Percentiles rank a stretch among this genome's conserved stretches.
Evolutionary conservation across 768 basidiomycete species (phyloP).

Genomic region (Botryobasidium botryosum): DNA sequence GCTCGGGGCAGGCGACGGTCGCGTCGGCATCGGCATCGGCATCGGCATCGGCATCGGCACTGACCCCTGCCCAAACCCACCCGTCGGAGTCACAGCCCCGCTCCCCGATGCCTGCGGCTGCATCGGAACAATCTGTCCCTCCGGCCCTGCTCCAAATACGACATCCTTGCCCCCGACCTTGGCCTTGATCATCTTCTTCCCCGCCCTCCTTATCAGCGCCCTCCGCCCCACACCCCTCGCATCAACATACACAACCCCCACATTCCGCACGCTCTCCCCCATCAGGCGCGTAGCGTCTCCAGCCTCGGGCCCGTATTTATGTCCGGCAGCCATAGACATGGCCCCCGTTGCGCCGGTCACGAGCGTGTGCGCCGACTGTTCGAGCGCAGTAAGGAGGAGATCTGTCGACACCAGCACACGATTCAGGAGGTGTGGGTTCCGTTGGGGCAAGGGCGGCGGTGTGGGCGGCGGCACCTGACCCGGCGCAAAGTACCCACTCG

Average conservation of each 20-base stretch:
- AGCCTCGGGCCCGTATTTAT: constrained; percentile 53
- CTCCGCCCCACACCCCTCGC: constrained; percentile 52
- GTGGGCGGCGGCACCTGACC: constrained; percentile 1
- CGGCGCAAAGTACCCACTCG: background rate
- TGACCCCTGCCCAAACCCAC: too few relatives aligned
- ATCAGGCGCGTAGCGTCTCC: constrained; percentile 40
- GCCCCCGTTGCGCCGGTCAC: constrained; percentile 33
- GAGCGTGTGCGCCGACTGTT: constrained; percentile 36
- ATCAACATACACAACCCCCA: constrained; percentile 62
- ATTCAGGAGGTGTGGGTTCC: constrained; percentile 17
- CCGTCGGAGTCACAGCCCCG: too few relatives aligned
- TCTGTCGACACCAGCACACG: constrained; percentile 46
- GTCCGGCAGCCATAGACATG: constrained; percentile 34
- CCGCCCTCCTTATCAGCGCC: constrained; percentile 47
- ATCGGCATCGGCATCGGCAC: too few relatives aligned
- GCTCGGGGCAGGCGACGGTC: too few relatives aligned
- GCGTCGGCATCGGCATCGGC: too few relatives aligned
- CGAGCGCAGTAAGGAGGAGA: constrained; percentile 45
- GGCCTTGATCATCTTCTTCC: constrained; percentile 39
- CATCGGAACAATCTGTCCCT: too few relatives aligned
- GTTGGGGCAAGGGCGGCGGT: constrained; percentile 9
- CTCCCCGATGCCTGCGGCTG: too few relatives aligned
- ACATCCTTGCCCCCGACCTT: constrained; percentile 17
- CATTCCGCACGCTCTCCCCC: constrained; percentile 50
- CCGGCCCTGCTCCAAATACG: too few relatives aligned